Evolutionary conservation across 768 basidiomycete species (phyloP).

Genomic region (Auriscalpium orientale): DNA sequence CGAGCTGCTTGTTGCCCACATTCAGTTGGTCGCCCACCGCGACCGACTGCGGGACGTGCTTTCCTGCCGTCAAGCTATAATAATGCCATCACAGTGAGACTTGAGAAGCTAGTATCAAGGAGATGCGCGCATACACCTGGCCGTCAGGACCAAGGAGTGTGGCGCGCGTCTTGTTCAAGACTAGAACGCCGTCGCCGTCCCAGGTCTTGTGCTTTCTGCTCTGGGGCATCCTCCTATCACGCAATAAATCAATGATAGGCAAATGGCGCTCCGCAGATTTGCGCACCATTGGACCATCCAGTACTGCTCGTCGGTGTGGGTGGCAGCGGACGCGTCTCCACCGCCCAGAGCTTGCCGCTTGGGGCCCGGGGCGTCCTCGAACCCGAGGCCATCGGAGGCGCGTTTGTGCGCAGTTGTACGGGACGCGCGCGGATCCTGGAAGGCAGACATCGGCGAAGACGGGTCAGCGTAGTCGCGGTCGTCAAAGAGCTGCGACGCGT

Average conservation of each 20-base stretch:
- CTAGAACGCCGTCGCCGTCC: conserved; percentile 77
- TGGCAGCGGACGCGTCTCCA: conserved; percentile 2
- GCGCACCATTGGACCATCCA: conserved; percentile 79
- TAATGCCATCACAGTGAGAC: not conserved
- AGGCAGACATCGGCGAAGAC: conserved; percentile 7
- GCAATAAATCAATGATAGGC: not conserved
- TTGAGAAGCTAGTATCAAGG: not conserved
- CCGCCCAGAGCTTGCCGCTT: conserved; percentile 18
- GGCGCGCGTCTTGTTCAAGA: conserved; percentile 35
- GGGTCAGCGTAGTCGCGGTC: not conserved
- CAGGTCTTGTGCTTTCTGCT: conserved; percentile 84
- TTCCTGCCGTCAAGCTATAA: conserved; percentile 46
- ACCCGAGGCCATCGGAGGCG: conserved; percentile 15
- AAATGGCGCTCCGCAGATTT: not conserved
- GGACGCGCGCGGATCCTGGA: conserved; percentile 4
- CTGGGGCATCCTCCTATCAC: conserved; percentile 55
- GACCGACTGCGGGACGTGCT: conserved; percentile 29
- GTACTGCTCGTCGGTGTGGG: conserved; percentile 31
- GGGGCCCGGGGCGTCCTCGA: conserved; percentile 1
- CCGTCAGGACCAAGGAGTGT: conserved; percentile 58
- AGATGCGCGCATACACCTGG: conserved; percentile 40
- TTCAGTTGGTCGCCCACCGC: conserved; percentile 30
- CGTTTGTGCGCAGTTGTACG: conserved; percentile 14
- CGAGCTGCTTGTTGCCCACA: conserved; percentile 52
- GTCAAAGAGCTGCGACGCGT: conserved; percentile 2